Conservation (phyloP, 2,329 filamentous ascomycete genomes). For the Paecilomyces sp. region DNA sequence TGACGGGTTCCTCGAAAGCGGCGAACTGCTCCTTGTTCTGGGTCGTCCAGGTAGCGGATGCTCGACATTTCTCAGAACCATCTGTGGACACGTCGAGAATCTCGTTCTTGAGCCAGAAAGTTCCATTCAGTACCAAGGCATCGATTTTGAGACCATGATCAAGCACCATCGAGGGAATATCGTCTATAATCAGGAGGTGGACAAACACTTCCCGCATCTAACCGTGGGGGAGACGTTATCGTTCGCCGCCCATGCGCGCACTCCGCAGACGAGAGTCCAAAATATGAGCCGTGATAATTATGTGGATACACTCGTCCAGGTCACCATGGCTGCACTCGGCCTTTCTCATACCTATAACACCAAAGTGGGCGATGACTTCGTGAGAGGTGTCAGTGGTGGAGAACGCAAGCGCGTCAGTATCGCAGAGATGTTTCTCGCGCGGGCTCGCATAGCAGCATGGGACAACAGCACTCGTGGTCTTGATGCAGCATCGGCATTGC, state of each 20-base stretch:
- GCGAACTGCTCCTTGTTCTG: conserved; percentile 53
- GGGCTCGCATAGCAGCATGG: conserved; percentile 23
- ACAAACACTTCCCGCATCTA: conserved; percentile 74
- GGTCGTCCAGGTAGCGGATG: conserved; percentile 50
- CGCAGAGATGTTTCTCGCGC: conserved; percentile 36
- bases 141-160: conserved; percentile 49
- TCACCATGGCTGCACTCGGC: conserved; percentile 39
- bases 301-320: conserved; percentile 36
- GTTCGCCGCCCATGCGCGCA: conserved; percentile 63
- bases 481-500: conserved; percentile 49
- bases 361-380: conserved; percentile 47
- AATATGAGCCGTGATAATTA: conserved; percentile 38
- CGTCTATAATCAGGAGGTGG: conserved; percentile 79
- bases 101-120: conserved; percentile 64
- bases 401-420: conserved; percentile 57
- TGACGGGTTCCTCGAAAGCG: conserved; percentile 53
- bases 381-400: conserved; percentile 57
- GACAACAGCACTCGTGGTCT: conserved; percentile 45
- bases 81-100: conserved; percentile 72
- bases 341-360: conserved; percentile 46
- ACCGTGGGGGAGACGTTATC: conserved; percentile 72
- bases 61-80: conserved; percentile 74
- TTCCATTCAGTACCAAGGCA: conserved; percentile 66
- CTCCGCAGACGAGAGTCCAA: conserved; percentile 36
- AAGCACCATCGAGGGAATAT: conserved; percentile 72